These are phyloP conservation scores for Cryptosporidium canis DNA, from an alignment of 169 alveolate species.

Conservation along the genomic window DNA sequence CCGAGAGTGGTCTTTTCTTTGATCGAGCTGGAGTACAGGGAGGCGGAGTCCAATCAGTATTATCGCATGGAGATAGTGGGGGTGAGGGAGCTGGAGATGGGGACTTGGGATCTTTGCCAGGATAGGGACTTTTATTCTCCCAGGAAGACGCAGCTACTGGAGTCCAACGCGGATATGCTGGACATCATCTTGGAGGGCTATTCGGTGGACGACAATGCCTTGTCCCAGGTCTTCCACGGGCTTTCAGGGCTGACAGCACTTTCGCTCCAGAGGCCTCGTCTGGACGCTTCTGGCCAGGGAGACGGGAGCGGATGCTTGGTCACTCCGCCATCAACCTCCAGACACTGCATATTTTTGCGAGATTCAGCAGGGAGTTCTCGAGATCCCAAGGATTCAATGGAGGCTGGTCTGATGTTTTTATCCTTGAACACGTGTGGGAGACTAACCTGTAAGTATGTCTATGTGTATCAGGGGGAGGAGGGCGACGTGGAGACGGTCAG, in stretches of 20 bases:
- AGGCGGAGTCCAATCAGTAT: not conserved
- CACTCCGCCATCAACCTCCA: constrained; percentile 26
- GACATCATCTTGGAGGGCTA: constrained; percentile 36
- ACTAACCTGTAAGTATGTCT: not conserved
- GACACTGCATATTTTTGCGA: not conserved
- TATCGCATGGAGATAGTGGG: constrained; percentile 1
- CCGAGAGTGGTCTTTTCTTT: constrained; percentile 11
- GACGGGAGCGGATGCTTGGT: not conserved
- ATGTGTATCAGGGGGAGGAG: not conserved
- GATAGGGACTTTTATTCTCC: constrained; percentile 53
- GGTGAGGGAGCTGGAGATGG: constrained; percentile 13
- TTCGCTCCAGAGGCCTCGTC: not conserved
- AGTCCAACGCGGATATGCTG: constrained; percentile 31
- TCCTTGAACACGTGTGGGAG: constrained; percentile 60
- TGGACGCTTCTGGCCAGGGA: not conserved
- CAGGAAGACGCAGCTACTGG: constrained; percentile 21
- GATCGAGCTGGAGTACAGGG: not conserved
- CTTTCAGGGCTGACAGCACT: constrained; percentile 36
- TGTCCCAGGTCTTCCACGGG: constrained; percentile 55
- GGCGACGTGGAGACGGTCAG: not conserved
- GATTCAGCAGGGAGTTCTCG: not conserved
- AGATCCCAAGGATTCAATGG: not conserved
- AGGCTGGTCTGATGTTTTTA: constrained; percentile 15
- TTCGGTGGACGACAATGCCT: constrained; percentile 51
- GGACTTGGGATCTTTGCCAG: constrained; percentile 43